These are phyloP conservation scores for Paraphoma sp. DNA, from an alignment of 2,329 filamentous ascomycete genomes.

Conservation along the genomic window DNA sequence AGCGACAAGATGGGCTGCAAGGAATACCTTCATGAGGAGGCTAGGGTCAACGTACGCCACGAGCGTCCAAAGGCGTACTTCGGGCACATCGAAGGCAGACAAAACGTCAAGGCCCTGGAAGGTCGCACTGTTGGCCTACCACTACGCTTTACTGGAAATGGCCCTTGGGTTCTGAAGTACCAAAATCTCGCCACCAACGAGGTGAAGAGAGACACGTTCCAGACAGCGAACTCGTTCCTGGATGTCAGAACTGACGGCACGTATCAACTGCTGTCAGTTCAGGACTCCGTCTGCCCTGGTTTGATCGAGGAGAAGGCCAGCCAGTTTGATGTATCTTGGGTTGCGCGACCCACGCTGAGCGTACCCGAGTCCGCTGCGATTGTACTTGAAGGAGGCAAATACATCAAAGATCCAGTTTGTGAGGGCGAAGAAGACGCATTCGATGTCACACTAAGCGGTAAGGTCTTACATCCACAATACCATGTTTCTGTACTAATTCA, in stretches of 20 bases:
- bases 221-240: slow-evolving; percentile 70
- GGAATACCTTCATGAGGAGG: slow-evolving; percentile 81
- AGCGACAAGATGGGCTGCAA: slow-evolving; percentile 88
- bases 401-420: slow-evolving; percentile 82
- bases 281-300: slow-evolving; percentile 82
- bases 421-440: slow-evolving; percentile 93
- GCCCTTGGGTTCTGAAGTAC: slow-evolving; percentile 83
- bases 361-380: slow-evolving; percentile 70
- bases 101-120: slow-evolving; percentile 77
- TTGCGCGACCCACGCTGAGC: slow-evolving; percentile 76
- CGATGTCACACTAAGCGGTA: slow-evolving; percentile 80
- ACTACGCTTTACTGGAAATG: slow-evolving; percentile 82
- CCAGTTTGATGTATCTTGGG: slow-evolving; percentile 83
- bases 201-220: slow-evolving; percentile 58
- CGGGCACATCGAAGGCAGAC: slow-evolving; percentile 81
- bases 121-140: slow-evolving; percentile 77
- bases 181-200: slow-evolving; percentile 65
- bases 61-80: slow-evolving; percentile 89
- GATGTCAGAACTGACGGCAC: slow-evolving; percentile 71
- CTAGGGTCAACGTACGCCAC: slow-evolving; percentile 83
- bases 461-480: slow-evolving; percentile 31
- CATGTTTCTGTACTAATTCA: slow-evolving; percentile 26
- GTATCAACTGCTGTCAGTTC: slow-evolving; percentile 81
- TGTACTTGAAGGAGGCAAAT: slow-evolving; percentile 59
- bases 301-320: slow-evolving; percentile 76